A percentile compares a stretch with the other conserved stretches of the same genome.
Conservation (phyloP, 2,329 filamentous ascomycete species). For the Ophiostoma australiae region DNA sequence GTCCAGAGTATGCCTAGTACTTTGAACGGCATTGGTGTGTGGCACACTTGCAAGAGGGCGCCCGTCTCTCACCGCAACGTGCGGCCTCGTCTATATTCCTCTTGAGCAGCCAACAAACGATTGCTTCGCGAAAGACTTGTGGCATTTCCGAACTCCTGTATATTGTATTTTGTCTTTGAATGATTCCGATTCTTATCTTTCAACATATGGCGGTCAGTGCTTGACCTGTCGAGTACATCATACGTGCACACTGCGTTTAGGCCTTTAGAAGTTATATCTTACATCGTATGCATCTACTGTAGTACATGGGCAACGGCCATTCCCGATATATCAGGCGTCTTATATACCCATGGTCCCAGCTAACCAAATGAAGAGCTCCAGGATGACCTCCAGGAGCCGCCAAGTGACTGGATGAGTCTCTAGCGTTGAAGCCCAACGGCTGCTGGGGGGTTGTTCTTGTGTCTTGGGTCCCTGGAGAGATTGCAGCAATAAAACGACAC, state of each 20-base stretch:
- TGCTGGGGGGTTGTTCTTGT: constrained; percentile 6
- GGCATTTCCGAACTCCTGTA: too few relatives aligned
- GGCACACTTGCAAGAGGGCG: background rate
- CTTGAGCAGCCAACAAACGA: background rate
- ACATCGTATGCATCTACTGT: background rate
- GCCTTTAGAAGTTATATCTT: background rate
- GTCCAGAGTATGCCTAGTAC: background rate
- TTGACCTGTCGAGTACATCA: background rate
- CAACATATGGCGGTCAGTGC: background rate
- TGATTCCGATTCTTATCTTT: background rate
- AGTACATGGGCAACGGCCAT: background rate
- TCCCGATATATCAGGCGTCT: background rate
- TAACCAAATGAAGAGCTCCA: background rate
- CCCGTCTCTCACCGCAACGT: background rate
- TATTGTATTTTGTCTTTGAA: background rate
- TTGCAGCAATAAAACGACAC: constrained; percentile 11
- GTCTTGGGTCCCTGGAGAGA: background rate
- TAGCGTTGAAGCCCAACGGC: constrained; percentile 12
- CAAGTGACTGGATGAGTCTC: background rate
- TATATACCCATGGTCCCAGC: background rate
- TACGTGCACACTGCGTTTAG: background rate
- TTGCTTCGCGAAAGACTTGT: background rate
- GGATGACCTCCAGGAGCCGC: background rate
- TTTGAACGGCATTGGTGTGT: background rate
- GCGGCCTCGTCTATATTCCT: constrained; percentile 16